Percentiles rank a stretch among this genome's conserved stretches.
Evolutionary conservation across 139 green algal genomes (phyloP).

Genomic region (Haematococcus lacustris): DNA sequence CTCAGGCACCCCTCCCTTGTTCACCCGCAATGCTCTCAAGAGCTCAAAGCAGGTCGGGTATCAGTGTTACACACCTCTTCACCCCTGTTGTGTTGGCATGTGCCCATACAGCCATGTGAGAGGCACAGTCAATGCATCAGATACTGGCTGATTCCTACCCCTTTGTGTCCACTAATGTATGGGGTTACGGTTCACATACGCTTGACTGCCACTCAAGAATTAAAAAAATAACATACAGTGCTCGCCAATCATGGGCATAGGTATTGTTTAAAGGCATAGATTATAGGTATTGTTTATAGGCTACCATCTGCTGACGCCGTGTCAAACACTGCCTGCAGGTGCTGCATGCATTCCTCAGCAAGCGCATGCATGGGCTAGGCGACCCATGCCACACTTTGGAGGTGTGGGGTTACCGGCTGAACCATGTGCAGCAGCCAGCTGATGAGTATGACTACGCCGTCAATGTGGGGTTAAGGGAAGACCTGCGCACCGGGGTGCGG

Average conservation of each 20-base stretch:
- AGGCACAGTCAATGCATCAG: too few relatives aligned
- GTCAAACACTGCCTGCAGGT: slow-evolving; percentile 46
- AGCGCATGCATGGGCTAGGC: slow-evolving; percentile 60
- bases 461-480: slow-evolving; percentile 46
- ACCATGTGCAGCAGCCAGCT: slow-evolving; percentile 51
- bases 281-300: too few relatives aligned
- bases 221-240: neutral
- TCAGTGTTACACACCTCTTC: neutral
- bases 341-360: slow-evolving; percentile 46
- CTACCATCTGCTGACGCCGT: too few relatives aligned
- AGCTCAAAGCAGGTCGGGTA: slow-evolving; percentile 48
- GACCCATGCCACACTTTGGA: slow-evolving; percentile 66
- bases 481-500: slow-evolving; percentile 42
- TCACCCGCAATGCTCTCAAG: slow-evolving; percentile 47
- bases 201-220: neutral
- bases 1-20: slow-evolving; percentile 44
- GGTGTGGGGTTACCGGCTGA: slow-evolving; percentile 52
- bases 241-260: neutral
- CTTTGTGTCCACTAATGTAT: too few relatives aligned
- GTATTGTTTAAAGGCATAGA: neutral
- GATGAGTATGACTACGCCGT: slow-evolving; percentile 61
- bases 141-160: neutral
- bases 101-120: neutral
- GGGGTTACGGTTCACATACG: slow-evolving; percentile 1
- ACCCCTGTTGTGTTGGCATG: neutral